Base-by-base conservation (phyloP, 371 early-diverging fungal species). In the Lichtheimia hyalospora region DNA sequence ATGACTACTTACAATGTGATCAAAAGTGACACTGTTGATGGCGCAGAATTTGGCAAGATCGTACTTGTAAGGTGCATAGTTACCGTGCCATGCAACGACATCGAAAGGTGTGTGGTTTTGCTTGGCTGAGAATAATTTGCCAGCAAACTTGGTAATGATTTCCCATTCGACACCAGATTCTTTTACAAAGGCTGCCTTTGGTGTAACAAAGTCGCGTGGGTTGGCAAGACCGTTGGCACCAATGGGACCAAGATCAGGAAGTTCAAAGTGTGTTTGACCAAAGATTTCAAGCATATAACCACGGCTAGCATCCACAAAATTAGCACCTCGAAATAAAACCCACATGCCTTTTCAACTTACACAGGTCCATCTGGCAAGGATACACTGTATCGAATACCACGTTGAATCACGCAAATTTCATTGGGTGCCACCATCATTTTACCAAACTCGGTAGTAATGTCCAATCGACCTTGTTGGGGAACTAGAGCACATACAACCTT, bases 61-160 rank as follows among this genome's bases (percentile, higher is more conserved):
- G 71, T 98, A 97, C 77, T 96, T 97, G 85, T 84, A 97, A 1
- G 98, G 98, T 3, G 89, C 92, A 73, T 96, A 97, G 82, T 97
- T 97, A 43, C 98, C 97, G 70, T 96, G 96, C 97, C 98, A 98
- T 5, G 96, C 97, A 27, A 97, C 97, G 0, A 97, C 96, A 72
- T 97, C 94, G 66, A 92, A 98, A 1, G 97, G 95, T 15, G 92
- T 89, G 70, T 96, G 96, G 39, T 80, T 63, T 79, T 93, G 95
- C 50, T 75, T 61, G 12, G 91, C 87, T 14, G 62, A 57, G 72
- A 93, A 95, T 27, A 94, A 67, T 56, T 84, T 74, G 24, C 94
- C 93, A 20, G 89, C 90, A 73, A 86, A 96, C 77, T 97, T 98
- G 65, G 84, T 86, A 41, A 92, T 60, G 21, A 96, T 87, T 1